These are phyloP conservation scores for Leptodermis oblonga DNA, from an alignment of 257 asterid species.

Conservation along the genomic window DNA sequence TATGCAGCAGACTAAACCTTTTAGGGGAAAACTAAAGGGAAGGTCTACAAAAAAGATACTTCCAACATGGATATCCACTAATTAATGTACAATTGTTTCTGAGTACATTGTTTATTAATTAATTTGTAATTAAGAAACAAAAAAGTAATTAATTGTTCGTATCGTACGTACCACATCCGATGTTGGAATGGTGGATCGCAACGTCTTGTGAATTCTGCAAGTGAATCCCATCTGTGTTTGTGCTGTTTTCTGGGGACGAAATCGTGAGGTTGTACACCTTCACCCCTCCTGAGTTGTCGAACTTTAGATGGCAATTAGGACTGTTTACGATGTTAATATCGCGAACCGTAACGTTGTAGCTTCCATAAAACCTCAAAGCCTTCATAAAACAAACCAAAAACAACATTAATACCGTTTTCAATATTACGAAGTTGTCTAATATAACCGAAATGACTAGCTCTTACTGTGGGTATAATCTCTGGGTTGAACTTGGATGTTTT, in stretches of 20 bases:
- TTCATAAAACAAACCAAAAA: constrained; percentile 6
- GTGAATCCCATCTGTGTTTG: constrained; percentile 87
- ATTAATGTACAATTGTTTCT: background rate
- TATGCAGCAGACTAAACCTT: background rate
- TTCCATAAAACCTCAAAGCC: constrained; percentile 73
- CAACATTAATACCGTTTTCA: too few relatives aligned
- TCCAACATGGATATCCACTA: background rate
- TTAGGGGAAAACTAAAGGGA: background rate
- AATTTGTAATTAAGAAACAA: background rate
- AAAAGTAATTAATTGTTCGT: too few relatives aligned
- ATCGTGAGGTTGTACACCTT: constrained; percentile 58
- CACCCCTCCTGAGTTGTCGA: constrained; percentile 58
- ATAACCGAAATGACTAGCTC: too few relatives aligned
- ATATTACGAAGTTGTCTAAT: too few relatives aligned
- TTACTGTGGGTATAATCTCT: constrained; percentile 61
- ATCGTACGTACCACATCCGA: constrained; percentile 50
- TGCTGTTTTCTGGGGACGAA: constrained; percentile 66
- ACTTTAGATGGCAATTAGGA: constrained; percentile 76
- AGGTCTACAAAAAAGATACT: background rate
- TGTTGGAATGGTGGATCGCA: constrained; percentile 56
- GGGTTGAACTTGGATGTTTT: constrained; percentile 36
- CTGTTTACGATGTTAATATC: constrained; percentile 54
- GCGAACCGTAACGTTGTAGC: constrained; percentile 49
- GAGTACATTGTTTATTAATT: too few relatives aligned
- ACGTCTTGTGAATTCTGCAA: constrained; percentile 77